A percentile compares a stretch with the other conserved stretches of the same genome.
These are phyloP conservation scores for Penicillium sp. DNA, from an alignment of 2,329 filamentous ascomycete genomes.

Conservation along the genomic window DNA sequence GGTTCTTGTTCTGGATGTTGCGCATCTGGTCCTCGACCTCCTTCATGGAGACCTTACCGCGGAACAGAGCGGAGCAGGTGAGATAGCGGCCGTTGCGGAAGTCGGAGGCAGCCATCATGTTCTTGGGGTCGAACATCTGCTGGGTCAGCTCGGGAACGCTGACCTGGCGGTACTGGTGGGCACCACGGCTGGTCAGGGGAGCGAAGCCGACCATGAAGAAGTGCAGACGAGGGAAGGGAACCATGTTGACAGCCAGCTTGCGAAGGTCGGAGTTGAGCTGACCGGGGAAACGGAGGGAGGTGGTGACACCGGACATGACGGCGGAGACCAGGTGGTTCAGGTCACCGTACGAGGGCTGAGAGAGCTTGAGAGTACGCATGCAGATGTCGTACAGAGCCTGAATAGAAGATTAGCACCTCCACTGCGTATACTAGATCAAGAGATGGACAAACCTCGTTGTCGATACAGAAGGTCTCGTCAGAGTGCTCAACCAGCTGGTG, in stretches of 20 bases:
- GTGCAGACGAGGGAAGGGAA: slow-evolving; percentile 99
- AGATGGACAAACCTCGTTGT: slow-evolving; percentile 68
- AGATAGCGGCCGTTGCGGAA: slow-evolving; percentile 99
- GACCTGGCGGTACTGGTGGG: slow-evolving; percentile 94
- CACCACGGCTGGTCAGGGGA: slow-evolving; percentile 87
- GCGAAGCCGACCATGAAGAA: slow-evolving; percentile 99
- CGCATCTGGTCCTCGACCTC: slow-evolving; percentile 99
- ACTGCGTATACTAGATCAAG: neutral
- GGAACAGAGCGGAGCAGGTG: slow-evolving; percentile 99
- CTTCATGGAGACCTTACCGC: slow-evolving; percentile 99
- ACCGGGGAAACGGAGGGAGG: slow-evolving; percentile 96
- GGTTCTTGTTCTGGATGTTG: slow-evolving; percentile 99
- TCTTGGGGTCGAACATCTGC: slow-evolving; percentile 99
- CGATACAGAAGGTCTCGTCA: slow-evolving; percentile 99
- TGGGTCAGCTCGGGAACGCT: slow-evolving; percentile 97
- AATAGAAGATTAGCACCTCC: slow-evolving; percentile 1
- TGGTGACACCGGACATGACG: slow-evolving; percentile 99
- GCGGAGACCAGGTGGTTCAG: slow-evolving; percentile 99
- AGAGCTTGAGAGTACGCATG: slow-evolving; percentile 99
- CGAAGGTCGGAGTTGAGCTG: slow-evolving; percentile 99
- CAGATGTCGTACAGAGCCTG: slow-evolving; percentile 97
- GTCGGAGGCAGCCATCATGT: slow-evolving; percentile 99
- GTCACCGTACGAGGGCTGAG: slow-evolving; percentile 97
- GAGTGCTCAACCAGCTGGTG: slow-evolving; percentile 99
- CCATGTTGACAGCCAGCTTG: slow-evolving; percentile 99